Evolutionary conservation across 2,329 filamentous ascomycete genomes (phyloP).

Genomic region (Penicillium capsulatum): DNA sequence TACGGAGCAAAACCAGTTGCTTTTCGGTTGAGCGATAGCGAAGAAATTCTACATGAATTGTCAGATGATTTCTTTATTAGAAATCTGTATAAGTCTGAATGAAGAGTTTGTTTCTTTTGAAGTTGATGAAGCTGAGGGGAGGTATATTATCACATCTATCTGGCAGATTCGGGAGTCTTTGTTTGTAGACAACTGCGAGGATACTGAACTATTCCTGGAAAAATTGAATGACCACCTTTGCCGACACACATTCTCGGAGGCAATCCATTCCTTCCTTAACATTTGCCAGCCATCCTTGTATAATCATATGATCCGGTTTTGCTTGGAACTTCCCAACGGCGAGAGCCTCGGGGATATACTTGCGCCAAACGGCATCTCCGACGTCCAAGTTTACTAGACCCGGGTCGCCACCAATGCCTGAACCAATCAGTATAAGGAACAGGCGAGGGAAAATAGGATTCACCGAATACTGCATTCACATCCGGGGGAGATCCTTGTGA

Average conservation of each 20-base stretch:
- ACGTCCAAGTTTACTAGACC: slow-evolving; percentile 6
- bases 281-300: slow-evolving; percentile 21
- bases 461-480: slow-evolving; percentile 10
- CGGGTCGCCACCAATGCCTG: slow-evolving; percentile 8
- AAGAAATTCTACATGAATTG: too few species aligned
- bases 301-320: slow-evolving; percentile 27
- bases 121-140: too few species aligned
- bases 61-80: too few species aligned
- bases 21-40: too few species aligned
- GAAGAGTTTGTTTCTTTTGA: too few species aligned
- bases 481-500: neutral
- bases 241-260: slow-evolving; percentile 24
- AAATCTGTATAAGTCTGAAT: too few species aligned
- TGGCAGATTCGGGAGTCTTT: too few species aligned
- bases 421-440: slow-evolving; percentile 1
- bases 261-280: slow-evolving; percentile 23
- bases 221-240: slow-evolving; percentile 28
- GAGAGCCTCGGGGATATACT: slow-evolving; percentile 32
- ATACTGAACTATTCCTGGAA: too few species aligned
- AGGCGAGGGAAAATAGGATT: neutral
- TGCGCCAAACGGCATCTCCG: slow-evolving; percentile 23
- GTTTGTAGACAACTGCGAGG: too few species aligned
- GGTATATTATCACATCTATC: too few species aligned
- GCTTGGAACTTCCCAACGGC: slow-evolving; percentile 32
- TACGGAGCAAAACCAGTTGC: too few species aligned